Evolutionary conservation across 2,329 filamentous ascomycete species (phyloP).

Genomic region (Ceratocystis diversiconidia): DNA sequence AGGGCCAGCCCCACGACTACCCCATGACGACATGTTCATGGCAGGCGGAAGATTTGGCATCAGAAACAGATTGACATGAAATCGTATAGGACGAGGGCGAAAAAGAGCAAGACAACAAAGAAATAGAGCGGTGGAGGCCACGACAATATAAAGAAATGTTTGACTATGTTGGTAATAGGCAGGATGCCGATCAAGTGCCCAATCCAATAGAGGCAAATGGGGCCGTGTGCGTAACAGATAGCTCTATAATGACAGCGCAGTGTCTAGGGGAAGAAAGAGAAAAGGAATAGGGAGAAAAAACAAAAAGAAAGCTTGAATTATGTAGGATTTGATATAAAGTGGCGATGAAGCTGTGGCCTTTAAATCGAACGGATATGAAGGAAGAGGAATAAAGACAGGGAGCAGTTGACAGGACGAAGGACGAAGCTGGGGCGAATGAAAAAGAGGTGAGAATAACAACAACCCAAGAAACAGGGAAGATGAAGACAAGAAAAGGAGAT

Average conservation of each 20-base stretch:
- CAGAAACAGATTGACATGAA: not conserved
- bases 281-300: not conserved
- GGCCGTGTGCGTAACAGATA: not conserved
- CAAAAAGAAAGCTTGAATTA: not conserved
- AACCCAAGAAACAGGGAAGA: not conserved
- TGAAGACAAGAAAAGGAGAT: not conserved
- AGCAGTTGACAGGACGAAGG: not conserved
- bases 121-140: not conserved
- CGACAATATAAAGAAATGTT: not conserved
- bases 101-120: not conserved
- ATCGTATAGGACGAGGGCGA: not conserved
- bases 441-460: not conserved
- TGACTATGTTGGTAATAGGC: not conserved
- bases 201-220: not conserved
- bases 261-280: not conserved
- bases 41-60: conserved; percentile 5
- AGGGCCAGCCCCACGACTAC: conserved; percentile 11
- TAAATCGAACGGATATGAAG: conserved; percentile 1
- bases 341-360: conserved; percentile 2
- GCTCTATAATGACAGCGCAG: not conserved
- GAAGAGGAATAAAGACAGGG: not conserved
- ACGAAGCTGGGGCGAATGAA: not conserved
- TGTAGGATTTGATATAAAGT: not conserved
- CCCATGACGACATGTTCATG: conserved; percentile 18
- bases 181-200: not conserved